Evolutionary conservation across 2,329 filamentous ascomycete genomes (phyloP).

Genomic region (Phaeophleospora eucalypticola): DNA sequence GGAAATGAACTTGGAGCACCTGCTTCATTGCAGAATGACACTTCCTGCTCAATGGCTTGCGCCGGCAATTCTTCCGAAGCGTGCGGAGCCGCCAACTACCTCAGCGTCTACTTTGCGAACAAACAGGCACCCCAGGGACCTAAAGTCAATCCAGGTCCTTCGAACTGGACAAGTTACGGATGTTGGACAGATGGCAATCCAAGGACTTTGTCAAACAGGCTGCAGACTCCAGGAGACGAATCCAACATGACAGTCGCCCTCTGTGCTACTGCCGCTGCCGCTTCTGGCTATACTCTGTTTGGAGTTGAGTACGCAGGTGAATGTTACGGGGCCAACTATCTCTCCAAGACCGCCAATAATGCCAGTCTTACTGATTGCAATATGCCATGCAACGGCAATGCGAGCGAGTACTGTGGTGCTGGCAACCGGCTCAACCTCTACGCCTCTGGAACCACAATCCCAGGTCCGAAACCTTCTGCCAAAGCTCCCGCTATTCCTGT

Average conservation of each 20-base stretch:
- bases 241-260: constrained; percentile 26
- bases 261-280: constrained; percentile 27
- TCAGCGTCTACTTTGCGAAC: constrained; percentile 26
- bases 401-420: constrained; percentile 28
- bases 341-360: constrained; percentile 17
- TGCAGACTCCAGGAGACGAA: constrained; percentile 19
- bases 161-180: constrained; percentile 29
- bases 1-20: constrained; percentile 22
- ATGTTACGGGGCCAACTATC: constrained; percentile 33
- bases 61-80: constrained; percentile 27
- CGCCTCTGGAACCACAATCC: constrained; percentile 18
- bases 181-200: constrained; percentile 30
- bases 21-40: constrained; percentile 19
- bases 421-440: constrained; percentile 26
- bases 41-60: constrained; percentile 29
- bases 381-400: constrained; percentile 29
- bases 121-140: constrained; percentile 18
- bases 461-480: constrained; percentile 15
- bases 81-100: constrained; percentile 25
- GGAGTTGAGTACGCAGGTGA: constrained; percentile 34
- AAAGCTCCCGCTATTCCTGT: constrained; percentile 17
- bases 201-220: constrained; percentile 18
- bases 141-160: constrained; percentile 17
- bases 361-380: constrained; percentile 23
- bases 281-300: constrained; percentile 29